Conservation (phyloP, 1,139 yeast species). For the Saccharomyces uvarum region DNA sequence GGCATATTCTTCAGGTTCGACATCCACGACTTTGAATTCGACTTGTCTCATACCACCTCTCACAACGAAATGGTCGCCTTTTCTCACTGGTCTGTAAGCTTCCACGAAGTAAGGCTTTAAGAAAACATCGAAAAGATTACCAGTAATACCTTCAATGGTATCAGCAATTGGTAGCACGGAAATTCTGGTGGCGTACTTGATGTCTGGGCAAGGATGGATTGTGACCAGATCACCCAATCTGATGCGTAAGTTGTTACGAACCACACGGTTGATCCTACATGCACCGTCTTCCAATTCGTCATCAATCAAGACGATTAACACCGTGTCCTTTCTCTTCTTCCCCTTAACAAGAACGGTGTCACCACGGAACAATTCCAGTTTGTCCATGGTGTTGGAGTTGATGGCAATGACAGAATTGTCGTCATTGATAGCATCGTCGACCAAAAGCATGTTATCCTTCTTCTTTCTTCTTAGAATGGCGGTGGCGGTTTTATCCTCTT, state of each 20-base stretch:
- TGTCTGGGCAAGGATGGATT: conserved; percentile 94
- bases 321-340: conserved; percentile 96
- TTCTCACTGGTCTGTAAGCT: conserved; percentile 97
- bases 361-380: conserved; percentile 90
- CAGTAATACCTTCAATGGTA: conserved; percentile 95
- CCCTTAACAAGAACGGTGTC: conserved; percentile 97
- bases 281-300: conserved; percentile 96
- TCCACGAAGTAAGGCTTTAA: conserved; percentile 97
- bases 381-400: conserved; percentile 93
- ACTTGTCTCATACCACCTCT: conserved; percentile 99
- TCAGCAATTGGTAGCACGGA: conserved; percentile 97
- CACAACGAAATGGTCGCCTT: conserved; percentile 92
- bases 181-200: conserved; percentile 87
- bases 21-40: conserved; percentile 95
- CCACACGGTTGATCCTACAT: conserved; percentile 89
- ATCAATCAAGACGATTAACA: conserved; percentile 90
- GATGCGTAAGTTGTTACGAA: conserved; percentile 88
- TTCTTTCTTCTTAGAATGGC: conserved; percentile 95
- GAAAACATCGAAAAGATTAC: conserved; percentile 93
- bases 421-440: conserved; percentile 95
- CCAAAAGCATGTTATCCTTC: conserved; percentile 86
- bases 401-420: conserved; percentile 94
- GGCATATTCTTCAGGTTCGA: conserved; percentile 94
- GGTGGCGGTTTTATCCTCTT: conserved; percentile 88
- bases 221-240: conserved; percentile 89